These are phyloP conservation scores for Globisporangium megalacanthum DNA, from an alignment of 352 stramenopile genomes.

Conservation along the genomic window DNA sequence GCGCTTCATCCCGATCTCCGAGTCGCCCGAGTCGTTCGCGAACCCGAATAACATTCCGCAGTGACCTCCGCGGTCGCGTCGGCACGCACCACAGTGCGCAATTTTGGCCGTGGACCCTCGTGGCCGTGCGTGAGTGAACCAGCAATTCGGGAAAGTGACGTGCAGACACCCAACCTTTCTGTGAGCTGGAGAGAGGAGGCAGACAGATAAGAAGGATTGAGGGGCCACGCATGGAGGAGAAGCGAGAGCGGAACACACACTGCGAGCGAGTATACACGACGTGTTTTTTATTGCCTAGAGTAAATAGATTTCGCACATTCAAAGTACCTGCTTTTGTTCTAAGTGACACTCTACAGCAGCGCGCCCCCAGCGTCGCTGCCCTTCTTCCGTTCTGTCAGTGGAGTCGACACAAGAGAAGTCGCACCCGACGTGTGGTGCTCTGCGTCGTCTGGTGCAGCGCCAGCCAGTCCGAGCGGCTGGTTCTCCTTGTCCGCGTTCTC, in stretches of 20 bases:
- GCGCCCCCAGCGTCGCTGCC: conserved; percentile 15
- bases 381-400: conserved; percentile 5
- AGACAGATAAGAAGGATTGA: not conserved
- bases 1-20: conserved; percentile 63
- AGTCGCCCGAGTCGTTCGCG: conserved; percentile 58
- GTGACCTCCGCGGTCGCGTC: conserved; percentile 10
- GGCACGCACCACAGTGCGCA: conserved; percentile 1
- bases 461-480: conserved; percentile 20
- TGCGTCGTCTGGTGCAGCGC: conserved; percentile 2
- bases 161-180: not conserved
- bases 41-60: conserved; percentile 70
- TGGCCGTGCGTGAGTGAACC: not conserved
- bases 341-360: conserved; percentile 23
- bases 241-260: conserved; percentile 1
- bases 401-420: conserved; percentile 19
- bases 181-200: not conserved
- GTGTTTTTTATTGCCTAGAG: conserved; percentile 5
- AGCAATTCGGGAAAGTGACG: not conserved
- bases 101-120: conserved; percentile 10
- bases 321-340: not conserved
- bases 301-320: not conserved
- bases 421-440: not conserved
- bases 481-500: conserved; percentile 61
- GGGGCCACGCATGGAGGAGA: not conserved
- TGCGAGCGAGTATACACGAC: conserved; percentile 5